Conservation (phyloP, 768 basidiomycete genomes). For the Podaxis sp. region DNA sequence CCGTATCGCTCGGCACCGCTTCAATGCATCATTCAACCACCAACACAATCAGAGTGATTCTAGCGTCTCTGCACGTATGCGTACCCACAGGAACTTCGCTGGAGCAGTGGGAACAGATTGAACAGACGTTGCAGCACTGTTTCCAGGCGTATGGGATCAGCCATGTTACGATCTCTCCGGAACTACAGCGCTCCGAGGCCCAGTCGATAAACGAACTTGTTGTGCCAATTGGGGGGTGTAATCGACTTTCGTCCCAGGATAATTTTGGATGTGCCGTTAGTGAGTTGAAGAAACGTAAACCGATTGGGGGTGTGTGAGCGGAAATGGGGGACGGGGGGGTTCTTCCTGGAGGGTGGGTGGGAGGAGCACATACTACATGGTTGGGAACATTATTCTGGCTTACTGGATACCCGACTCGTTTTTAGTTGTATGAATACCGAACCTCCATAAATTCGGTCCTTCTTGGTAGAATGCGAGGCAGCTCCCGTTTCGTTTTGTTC, state of each 20-base stretch:
- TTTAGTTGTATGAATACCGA: background rate
- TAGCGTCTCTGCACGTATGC: slow-evolving; percentile 55
- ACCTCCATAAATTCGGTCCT: background rate
- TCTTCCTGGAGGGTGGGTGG: no score
- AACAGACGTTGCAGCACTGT: slow-evolving; percentile 47
- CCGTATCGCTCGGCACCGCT: background rate
- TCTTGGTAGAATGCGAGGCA: no score
- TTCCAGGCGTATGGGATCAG: slow-evolving; percentile 52
- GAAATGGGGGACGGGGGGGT: background rate
- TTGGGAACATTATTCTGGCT: background rate
- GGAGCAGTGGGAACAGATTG: slow-evolving; percentile 51
- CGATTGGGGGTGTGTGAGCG: slow-evolving; percentile 15
- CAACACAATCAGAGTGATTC: slow-evolving; percentile 36
- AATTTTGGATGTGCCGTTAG: slow-evolving; percentile 45
- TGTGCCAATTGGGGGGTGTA: slow-evolving; percentile 24
- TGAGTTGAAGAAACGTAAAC: slow-evolving; percentile 36
- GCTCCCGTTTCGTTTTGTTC: background rate
- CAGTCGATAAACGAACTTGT: slow-evolving; percentile 31
- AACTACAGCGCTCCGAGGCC: slow-evolving; percentile 35
- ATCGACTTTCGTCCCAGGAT: slow-evolving; percentile 36
- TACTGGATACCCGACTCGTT: background rate
- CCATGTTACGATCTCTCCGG: slow-evolving; percentile 57
- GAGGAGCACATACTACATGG: background rate
- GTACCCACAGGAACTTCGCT: slow-evolving; percentile 47
- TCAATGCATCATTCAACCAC: background rate